phyloP scores from a whole-genome alignment of 129 eudicot species.

The Rutidosis leptorrhynchoides region DNA sequence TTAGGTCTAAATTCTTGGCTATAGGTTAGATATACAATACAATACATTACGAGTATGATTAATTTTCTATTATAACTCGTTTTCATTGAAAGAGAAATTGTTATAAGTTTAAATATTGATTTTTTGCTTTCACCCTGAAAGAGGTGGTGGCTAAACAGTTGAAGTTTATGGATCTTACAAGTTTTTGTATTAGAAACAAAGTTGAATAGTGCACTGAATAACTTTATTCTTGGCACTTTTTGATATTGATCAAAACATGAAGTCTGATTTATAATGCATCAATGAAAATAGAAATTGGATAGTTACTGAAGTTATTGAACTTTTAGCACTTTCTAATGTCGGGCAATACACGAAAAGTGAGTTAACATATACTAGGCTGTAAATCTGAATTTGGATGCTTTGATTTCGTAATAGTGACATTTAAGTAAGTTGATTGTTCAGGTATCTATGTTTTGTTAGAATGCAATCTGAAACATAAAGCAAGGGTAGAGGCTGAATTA shows the following conservation, averaged over 20 bases:
- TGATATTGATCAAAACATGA: no score
- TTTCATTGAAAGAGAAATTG: no score
- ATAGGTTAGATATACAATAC: no score
- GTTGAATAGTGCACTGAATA: not conserved
- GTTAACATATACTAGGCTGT: not conserved
- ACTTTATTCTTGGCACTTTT: no score
- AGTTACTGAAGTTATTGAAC: not conserved
- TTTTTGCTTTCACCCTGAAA: no score
- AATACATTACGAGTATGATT: not conserved
- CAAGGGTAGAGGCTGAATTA: not conserved
- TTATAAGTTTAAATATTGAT: no score
- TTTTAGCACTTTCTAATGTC: not conserved
- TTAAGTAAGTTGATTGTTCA: not conserved
- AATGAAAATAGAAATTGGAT: not conserved
- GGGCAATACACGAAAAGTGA: conserved; percentile 8
- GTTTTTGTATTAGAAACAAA: not conserved
- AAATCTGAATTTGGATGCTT: not conserved
- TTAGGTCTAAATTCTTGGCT: not conserved
- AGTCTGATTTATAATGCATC: no score
- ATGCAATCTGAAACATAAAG: not conserved
- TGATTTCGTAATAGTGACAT: not conserved
- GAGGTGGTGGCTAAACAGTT: no score
- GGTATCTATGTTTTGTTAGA: not conserved
- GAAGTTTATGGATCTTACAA: not conserved
- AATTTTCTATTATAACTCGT: no score